Evolutionary conservation across 78 protist species (phyloP).

Genomic region (Cavenderia fasciculata): DNA sequence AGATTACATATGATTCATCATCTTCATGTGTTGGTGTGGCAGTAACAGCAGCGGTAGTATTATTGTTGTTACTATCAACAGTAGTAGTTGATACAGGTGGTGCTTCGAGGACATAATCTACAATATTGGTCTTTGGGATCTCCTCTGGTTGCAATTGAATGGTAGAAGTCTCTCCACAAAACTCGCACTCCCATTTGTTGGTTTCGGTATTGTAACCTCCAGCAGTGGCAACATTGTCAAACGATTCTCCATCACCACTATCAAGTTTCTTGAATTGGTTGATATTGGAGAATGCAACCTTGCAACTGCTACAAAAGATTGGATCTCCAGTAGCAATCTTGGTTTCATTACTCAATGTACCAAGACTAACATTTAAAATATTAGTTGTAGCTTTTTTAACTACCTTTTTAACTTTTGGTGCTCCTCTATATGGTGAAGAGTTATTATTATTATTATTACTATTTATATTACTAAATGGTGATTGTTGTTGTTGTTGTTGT

Average conservation of each 20-base stretch:
- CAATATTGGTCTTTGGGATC: slow-evolving; percentile 31
- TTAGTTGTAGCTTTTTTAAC: slow-evolving; percentile 71
- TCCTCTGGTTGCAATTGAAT: slow-evolving; percentile 50
- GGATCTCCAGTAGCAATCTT: slow-evolving; percentile 82
- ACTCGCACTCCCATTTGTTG: slow-evolving; percentile 76
- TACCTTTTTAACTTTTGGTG: not conserved
- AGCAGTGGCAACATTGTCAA: slow-evolving; percentile 12
- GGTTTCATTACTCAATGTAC: slow-evolving; percentile 40
- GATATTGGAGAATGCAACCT: slow-evolving; percentile 32
- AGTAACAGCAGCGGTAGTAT: not conserved
- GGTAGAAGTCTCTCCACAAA: slow-evolving; percentile 62
- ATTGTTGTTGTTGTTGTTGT: not conserved
- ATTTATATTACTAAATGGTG: not conserved
- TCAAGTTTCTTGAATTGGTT: slow-evolving; percentile 4
- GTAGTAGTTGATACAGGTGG: slow-evolving; percentile 29
- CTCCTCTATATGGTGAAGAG: not conserved
- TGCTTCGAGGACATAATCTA: slow-evolving; percentile 81
- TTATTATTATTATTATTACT: not conserved
- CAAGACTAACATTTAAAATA: slow-evolving; percentile 31
- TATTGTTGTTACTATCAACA: not conserved
- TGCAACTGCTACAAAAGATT: slow-evolving; percentile 49
- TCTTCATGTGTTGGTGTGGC: slow-evolving; percentile 1
- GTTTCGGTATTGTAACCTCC: slow-evolving; percentile 55
- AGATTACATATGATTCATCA: slow-evolving; percentile 53
- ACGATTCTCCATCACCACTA: slow-evolving; percentile 2